These are phyloP conservation scores for Kalmusia sp. DNA, from an alignment of 2,329 filamentous ascomycete species.

Conservation along the genomic window DNA sequence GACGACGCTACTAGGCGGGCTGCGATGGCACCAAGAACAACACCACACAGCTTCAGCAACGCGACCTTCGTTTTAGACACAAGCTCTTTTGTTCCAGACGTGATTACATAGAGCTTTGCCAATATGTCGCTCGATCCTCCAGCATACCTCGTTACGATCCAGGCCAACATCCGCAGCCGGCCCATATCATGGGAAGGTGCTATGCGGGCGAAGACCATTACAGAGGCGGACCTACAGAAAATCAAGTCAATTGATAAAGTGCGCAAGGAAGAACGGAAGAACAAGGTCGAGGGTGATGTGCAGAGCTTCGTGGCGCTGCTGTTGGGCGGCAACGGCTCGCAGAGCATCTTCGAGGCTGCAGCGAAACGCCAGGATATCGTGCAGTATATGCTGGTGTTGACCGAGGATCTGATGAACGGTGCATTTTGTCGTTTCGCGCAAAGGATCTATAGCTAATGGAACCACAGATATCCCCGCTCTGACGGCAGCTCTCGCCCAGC, in stretches of 20 bases:
- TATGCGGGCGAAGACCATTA: slow-evolving; percentile 90
- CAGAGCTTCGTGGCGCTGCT: slow-evolving; percentile 82
- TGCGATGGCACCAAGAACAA: slow-evolving; percentile 38
- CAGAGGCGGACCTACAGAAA: slow-evolving; percentile 90
- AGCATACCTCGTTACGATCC: slow-evolving; percentile 84
- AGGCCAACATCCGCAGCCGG: slow-evolving; percentile 95
- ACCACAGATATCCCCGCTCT: slow-evolving; percentile 77
- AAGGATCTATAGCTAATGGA: slow-evolving; percentile 23
- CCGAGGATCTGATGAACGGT: slow-evolving; percentile 89
- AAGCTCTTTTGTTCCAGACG: not conserved
- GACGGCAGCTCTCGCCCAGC: slow-evolving; percentile 76
- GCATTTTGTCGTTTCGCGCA: slow-evolving; percentile 20
- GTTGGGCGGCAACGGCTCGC: slow-evolving; percentile 69
- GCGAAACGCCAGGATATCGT: slow-evolving; percentile 87
- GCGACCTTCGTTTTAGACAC: not conserved
- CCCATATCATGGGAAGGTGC: slow-evolving; percentile 98
- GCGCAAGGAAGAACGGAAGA: slow-evolving; percentile 85
- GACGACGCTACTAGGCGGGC: slow-evolving; percentile 42
- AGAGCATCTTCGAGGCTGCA: slow-evolving; percentile 81
- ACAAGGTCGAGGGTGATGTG: slow-evolving; percentile 80
- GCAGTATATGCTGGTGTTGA: slow-evolving; percentile 91
- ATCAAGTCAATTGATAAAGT: slow-evolving; percentile 98
- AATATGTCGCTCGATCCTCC: slow-evolving; percentile 90
- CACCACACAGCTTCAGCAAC: slow-evolving; percentile 12
- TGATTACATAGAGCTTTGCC: slow-evolving; percentile 9